Base-by-base conservation (phyloP, 495 filamentous ascomycete species). In the Lophiostoma macrostomum region DNA sequence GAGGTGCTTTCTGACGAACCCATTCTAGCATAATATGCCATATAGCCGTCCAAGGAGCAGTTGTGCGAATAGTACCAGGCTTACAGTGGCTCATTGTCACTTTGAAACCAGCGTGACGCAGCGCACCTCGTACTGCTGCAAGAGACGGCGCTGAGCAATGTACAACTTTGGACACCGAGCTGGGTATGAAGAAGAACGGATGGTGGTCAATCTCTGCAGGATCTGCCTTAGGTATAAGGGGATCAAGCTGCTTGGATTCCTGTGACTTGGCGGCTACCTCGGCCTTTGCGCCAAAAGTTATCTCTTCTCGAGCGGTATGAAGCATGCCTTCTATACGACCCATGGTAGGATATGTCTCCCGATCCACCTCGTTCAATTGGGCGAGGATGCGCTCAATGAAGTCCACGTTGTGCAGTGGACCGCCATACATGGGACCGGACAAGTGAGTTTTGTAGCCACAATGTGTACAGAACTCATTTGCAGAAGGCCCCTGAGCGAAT, bases 21-120 rank as follows among this genome's bases (percentile, higher is more conserved):
- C 91, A 98, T 71, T 94, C 87, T 28, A 87, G 76, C 83, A 97
- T 95, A 25, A 97, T 76, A 56, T 96, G 85, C 93, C 93, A 97
- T 35, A 97, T 77, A 2, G 88, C 79, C 2, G 70, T 73, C 90
- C 90, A 96, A 0, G 88, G 85, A 10, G 93, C 93, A 69, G 95
- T 83, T 0, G 94, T 97, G 67, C 87, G 88, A 56, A 96, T 81
- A 51, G 83, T 87, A n/a, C 90, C 91, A 0, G 87, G 78, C 59
- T 89, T 91, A 46, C 87, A 82, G 62, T 98, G 93, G 50, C 85
- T 91, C 50, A 91, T 80, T 1, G 85, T 87, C 10, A 83, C 83
- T 34, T 79, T 76, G 64, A 95, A 96, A 11, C 91, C 93, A 1
- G 91, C 74, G 31, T 84, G 76, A 8, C 78, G 75, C 12, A 98